Evolutionary conservation across 2,329 filamentous ascomycete genomes (phyloP), one percentile per base, ranked within the genome.

Genomic region (Aureobasidium sp.): DNA sequence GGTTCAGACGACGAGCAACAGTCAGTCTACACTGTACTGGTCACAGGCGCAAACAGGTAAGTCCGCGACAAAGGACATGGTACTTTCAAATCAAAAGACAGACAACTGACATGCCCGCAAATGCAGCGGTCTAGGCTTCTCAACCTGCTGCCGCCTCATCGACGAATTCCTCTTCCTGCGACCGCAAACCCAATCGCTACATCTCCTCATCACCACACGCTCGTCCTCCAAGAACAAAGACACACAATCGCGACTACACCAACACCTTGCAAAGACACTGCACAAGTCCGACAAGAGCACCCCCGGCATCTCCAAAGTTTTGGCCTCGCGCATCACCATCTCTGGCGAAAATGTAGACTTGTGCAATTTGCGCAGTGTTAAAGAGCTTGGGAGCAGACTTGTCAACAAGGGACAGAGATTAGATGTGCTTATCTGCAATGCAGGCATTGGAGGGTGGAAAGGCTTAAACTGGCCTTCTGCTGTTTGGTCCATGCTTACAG

Each of bases 41-140:
- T 96, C 44, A 96, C 91, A 0, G 91, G 91, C 59, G 89, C 90
- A 39, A 96, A 95, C 75, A 92, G 90, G 91, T 92, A 81, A 62
- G 69, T 50, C 11, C 25, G 29, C 7, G 21, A 21, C 21, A 21
- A 21, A 21, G 21, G 21, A 3, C 27, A 16, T n/a, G 49, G 9
- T 9, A 21, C 21, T 15, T 2, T n/a, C 9, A 3, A 48, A 15
- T 9, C 4, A 15, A n/a, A 45, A 41, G 30, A 6, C 21, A 30
- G 25, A 53, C 63, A 61, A 27, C 57, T 59, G 10, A 59, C 57
- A 59, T 44, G 29, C 10, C 7, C 21, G 21, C 21, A 42, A 41
- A 59, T 32, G 27, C 73, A 97, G 93, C 72, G 93, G 93, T 63
- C 85, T 97, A 48, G 93, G 93, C 48, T 88, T 93, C 68, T 87